A percentile compares a stretch with the other conserved stretches of the same genome.
Conservation (phyloP, 2,329 filamentous ascomycete species). For the Aspergillus caelatus region DNA sequence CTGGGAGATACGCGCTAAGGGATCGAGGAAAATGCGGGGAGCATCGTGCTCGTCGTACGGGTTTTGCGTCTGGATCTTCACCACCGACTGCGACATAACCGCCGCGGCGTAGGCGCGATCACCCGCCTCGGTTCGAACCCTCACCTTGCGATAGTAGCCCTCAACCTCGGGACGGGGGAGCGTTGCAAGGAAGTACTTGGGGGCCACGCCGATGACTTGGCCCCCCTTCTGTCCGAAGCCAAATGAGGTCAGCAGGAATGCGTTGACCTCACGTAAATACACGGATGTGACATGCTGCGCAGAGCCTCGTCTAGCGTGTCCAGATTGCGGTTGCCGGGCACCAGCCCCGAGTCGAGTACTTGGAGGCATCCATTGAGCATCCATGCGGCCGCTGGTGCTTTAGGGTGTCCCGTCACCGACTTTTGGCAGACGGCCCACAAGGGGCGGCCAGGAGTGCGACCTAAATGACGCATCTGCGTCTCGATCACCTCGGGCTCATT, state of each 20-base stretch:
- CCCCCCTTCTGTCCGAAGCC: constrained; percentile 99
- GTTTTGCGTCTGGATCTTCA: no score
- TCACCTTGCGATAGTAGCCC: constrained; percentile 86
- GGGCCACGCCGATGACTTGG: constrained; percentile 80
- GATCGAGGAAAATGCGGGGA: no score
- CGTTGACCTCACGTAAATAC: constrained; percentile 97
- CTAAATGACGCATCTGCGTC: constrained; percentile 92
- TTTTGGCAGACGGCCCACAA: constrained; percentile 98
- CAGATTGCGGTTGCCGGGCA: constrained; percentile 68
- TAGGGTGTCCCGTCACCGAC: constrained; percentile 96
- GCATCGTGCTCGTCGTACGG: no score
- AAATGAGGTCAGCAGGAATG: constrained; percentile 98
- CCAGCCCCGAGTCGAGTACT: constrained; percentile 88
- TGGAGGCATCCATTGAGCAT: constrained; percentile 99
- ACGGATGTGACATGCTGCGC: constrained; percentile 50
- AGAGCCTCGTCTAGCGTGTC: no score
- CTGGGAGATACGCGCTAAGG: no score
- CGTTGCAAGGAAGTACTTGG: constrained; percentile 65
- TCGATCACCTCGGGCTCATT: constrained; percentile 98
- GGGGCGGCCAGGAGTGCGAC: constrained; percentile 94
- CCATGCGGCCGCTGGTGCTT: constrained; percentile 98
- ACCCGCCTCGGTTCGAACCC: constrained; percentile 94
- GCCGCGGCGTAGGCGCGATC: constrained; percentile 90
- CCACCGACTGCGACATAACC: constrained; percentile 36
- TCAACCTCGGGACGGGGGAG: constrained; percentile 83